These are phyloP conservation scores for Casuarina glauca DNA, from an alignment of 306 rosid genomes.

Conservation along the genomic window DNA sequence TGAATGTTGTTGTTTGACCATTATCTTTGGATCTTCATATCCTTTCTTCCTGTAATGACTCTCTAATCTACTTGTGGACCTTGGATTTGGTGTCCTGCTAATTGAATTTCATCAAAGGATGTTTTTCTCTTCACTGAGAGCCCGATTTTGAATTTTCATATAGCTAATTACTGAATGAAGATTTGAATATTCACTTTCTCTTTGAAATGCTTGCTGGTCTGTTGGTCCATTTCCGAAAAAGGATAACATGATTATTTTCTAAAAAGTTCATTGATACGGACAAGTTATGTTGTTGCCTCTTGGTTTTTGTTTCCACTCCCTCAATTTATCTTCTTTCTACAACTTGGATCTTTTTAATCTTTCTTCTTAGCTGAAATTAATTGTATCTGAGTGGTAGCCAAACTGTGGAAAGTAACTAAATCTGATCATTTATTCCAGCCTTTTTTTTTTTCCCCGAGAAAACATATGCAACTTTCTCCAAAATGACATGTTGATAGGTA, in stretches of 20 bases:
- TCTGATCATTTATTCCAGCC: neutral
- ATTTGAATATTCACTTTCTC: neutral
- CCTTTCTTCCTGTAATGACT: neutral
- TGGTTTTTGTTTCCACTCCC: neutral
- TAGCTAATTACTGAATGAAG: neutral
- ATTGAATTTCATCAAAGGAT: neutral
- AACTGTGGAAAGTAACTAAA: neutral
- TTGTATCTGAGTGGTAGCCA: constrained; percentile 1
- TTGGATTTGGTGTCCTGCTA: neutral
- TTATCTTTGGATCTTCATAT: neutral
- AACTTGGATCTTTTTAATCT: neutral
- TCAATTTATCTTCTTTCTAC: neutral
- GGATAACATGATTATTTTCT: neutral
- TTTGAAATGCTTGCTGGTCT: neutral
- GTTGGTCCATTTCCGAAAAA: neutral
- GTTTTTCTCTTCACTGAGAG: neutral
- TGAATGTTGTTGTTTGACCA: neutral
- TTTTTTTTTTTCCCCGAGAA: neutral
- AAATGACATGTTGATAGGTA: constrained; percentile 16
- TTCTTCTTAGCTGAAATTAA: neutral
- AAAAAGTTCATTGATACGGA: neutral
- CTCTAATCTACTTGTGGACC: neutral
- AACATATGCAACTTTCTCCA: constrained; percentile 13
- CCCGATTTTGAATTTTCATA: neutral
- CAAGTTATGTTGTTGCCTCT: neutral